Conservation (phyloP, 2,329 filamentous ascomycete genomes). For the Aspergillus ibericus region DNA sequence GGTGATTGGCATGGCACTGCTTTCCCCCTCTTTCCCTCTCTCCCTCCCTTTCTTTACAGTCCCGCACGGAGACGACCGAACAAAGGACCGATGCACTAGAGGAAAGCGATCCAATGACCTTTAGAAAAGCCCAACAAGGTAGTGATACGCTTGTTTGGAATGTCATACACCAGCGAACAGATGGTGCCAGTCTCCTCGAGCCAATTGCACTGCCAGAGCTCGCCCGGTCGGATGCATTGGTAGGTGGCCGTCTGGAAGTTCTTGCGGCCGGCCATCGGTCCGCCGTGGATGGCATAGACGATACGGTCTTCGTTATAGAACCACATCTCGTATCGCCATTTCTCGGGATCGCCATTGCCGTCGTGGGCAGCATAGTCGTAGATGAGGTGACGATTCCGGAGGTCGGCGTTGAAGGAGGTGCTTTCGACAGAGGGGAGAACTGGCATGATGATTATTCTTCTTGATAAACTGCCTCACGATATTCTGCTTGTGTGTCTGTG, state of each 20-base stretch:
- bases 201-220: constrained; percentile 63
- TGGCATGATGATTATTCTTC: constrained; percentile 16
- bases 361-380: constrained; percentile 58
- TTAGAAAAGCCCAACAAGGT: constrained; percentile 57
- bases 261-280: constrained; percentile 57
- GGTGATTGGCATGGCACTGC: too few species aligned
- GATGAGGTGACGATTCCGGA: constrained; percentile 55
- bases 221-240: constrained; percentile 58
- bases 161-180: constrained; percentile 57
- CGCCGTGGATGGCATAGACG: constrained; percentile 61
- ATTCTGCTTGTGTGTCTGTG: too few species aligned
- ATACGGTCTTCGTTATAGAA: constrained; percentile 57
- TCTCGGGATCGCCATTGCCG: constrained; percentile 51
- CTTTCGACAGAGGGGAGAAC: constrained; percentile 19
- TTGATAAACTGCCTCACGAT: too few species aligned
- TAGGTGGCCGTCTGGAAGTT: constrained; percentile 58
- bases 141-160: constrained; percentile 50
- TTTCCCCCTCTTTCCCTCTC: too few species aligned
- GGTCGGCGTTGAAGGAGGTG: constrained; percentile 50
- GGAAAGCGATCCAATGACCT: constrained; percentile 53
- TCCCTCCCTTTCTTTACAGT: too few species aligned
- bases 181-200: constrained; percentile 62
- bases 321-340: constrained; percentile 64
- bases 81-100: too few species aligned
- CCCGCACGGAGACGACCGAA: too few species aligned